Evolutionary conservation across 2,329 filamentous ascomycete species (phyloP).

Genomic region (Diaporthe citri): DNA sequence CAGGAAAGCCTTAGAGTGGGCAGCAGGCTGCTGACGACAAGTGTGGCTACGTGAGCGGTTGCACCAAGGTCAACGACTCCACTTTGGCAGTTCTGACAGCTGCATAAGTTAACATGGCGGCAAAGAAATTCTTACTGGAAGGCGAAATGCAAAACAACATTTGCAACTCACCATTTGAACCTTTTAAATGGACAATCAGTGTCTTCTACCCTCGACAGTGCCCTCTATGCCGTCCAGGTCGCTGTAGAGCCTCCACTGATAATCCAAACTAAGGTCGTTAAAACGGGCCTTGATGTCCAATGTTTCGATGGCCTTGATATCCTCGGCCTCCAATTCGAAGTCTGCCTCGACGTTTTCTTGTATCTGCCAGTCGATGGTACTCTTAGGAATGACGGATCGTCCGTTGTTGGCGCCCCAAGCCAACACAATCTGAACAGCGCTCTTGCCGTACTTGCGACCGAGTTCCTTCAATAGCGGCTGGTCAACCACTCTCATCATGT

Average conservation of each 20-base stretch:
- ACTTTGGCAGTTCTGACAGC: too few species aligned
- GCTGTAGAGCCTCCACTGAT: conserved; percentile 45
- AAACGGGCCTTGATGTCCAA: conserved; percentile 4
- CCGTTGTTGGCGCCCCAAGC: conserved; percentile 51
- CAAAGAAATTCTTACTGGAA: too few species aligned
- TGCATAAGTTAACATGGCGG: too few species aligned
- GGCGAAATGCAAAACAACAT: too few species aligned
- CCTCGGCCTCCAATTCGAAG: neutral
- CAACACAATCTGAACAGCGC: conserved; percentile 50
- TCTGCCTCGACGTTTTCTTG: conserved; percentile 30
- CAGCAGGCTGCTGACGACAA: too few species aligned
- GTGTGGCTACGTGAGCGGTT: too few species aligned
- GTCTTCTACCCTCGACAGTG: conserved; percentile 36
- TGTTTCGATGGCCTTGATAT: neutral
- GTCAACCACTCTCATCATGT: conserved; percentile 48
- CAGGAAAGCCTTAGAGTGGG: too few species aligned
- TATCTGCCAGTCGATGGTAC: conserved; percentile 51
- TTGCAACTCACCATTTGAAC: too few species aligned
- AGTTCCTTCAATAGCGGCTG: conserved; percentile 46
- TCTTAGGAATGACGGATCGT: conserved; percentile 53
- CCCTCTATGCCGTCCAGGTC: conserved; percentile 45
- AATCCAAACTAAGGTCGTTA: conserved; percentile 39
- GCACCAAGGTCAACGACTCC: too few species aligned
- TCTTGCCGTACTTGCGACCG: conserved; percentile 47
- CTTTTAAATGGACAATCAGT: neutral